phyloP scores from a whole-genome alignment of 306 rosid species.

The Cicer yamashitae region DNA sequence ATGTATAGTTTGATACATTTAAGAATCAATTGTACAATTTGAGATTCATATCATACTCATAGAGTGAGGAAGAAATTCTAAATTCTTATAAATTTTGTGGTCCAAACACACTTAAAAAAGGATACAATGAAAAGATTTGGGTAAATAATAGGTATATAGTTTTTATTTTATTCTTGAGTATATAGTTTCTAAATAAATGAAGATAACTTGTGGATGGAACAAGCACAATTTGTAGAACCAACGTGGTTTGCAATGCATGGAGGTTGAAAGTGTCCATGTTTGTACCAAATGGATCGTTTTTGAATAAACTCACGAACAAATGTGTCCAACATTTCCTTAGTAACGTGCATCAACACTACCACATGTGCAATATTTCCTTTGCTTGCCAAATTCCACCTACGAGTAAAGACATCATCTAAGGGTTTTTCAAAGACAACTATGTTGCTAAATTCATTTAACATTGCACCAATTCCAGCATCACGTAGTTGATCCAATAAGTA shows the following conservation, averaged over 20 bases:
- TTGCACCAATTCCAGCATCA: conserved; percentile 46
- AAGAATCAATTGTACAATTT: too few relatives aligned
- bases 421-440: conserved; percentile 70
- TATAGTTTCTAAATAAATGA: neutral
- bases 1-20: too few relatives aligned
- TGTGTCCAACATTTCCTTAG: conserved; percentile 4
- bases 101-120: too few relatives aligned
- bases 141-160: too few relatives aligned
- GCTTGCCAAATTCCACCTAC: conserved; percentile 67
- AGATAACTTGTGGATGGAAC: conserved; percentile 27
- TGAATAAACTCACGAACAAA: conserved; percentile 10
- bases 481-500: conserved; percentile 54
- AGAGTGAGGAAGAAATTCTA: too few relatives aligned
- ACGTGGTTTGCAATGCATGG: conserved; percentile 6
- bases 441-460: conserved; percentile 67
- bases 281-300: conserved; percentile 45
- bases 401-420: conserved; percentile 55
- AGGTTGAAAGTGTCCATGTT: neutral
- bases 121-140: too few relatives aligned
- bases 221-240: conserved; percentile 21
- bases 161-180: too few relatives aligned
- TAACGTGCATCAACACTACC: conserved; percentile 47
- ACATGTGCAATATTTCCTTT: conserved; percentile 67
- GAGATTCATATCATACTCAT: too few relatives aligned
- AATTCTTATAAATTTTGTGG: too few relatives aligned